phyloP scores from a whole-genome alignment of 129 eudicot species.

The Solidago caesia region DNA sequence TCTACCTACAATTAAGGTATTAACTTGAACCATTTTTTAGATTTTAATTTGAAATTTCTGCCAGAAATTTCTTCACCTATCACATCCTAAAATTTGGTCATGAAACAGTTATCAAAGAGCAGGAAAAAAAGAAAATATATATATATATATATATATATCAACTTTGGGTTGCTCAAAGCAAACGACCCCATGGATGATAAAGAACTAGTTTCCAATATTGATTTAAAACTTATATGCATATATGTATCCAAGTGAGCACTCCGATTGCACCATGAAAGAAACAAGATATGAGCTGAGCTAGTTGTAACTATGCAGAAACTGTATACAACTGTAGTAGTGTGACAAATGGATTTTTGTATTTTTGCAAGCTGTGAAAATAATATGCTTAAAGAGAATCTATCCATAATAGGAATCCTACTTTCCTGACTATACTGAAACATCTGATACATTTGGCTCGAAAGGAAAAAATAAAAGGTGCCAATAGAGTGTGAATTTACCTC shows the following conservation, averaged over 20 bases:
- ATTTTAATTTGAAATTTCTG: too few species aligned
- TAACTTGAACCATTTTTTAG: too few species aligned
- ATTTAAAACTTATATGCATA: too few species aligned
- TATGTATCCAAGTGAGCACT: not conserved
- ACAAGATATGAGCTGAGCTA: not conserved
- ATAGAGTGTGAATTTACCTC: conserved; percentile 48
- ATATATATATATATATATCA: too few species aligned
- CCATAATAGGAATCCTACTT: not conserved
- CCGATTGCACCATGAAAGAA: not conserved
- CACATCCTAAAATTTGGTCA: too few species aligned
- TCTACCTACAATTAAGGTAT: too few species aligned
- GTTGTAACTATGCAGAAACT: not conserved
- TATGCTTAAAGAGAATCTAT: not conserved
- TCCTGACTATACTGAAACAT: not conserved
- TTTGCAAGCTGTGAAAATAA: not conserved
- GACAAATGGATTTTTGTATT: not conserved
- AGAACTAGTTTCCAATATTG: too few species aligned
- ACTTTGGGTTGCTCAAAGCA: too few species aligned
- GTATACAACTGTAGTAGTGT: not conserved
- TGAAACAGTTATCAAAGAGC: too few species aligned
- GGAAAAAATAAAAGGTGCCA: not conserved
- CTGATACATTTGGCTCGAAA: not conserved
- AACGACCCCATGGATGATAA: too few species aligned
- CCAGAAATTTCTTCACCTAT: too few species aligned
- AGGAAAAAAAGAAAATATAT: too few species aligned